Evolutionary conservation across 306 rosid species (phyloP).

Genomic region (Vigna angularis): DNA sequence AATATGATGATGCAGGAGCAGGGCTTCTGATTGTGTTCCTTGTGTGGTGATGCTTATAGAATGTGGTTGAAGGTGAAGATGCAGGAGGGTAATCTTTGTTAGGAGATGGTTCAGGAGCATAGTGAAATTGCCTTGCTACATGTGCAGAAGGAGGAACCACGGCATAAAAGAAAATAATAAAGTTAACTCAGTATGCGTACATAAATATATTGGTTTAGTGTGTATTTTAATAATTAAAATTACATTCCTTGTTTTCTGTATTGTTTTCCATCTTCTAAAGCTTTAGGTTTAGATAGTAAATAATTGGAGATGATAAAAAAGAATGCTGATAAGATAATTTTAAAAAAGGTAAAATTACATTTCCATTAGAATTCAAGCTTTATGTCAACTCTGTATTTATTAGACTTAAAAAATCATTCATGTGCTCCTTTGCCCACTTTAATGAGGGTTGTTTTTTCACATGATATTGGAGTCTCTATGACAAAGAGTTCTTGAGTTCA

Average conservation of each 20-base stretch:
- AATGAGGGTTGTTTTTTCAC: no score
- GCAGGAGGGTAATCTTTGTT: slow-evolving; percentile 57
- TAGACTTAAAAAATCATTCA: no score
- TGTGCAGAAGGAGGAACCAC: slow-evolving; percentile 71
- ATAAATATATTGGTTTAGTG: not conserved
- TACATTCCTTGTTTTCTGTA: not conserved
- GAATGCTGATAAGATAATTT: slow-evolving; percentile 15
- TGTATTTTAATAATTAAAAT: not conserved
- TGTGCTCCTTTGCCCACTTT: no score
- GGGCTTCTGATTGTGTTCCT: slow-evolving; percentile 62
- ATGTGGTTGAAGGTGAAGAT: slow-evolving; percentile 61
- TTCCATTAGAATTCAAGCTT: not conserved
- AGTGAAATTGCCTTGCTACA: slow-evolving; percentile 45
- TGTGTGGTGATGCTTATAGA: slow-evolving; percentile 54
- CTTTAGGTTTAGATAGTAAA: slow-evolving; percentile 13
- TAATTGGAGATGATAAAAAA: slow-evolving; percentile 13
- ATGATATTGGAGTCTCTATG: no score
- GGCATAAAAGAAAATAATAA: slow-evolving; percentile 40
- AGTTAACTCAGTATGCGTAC: not conserved
- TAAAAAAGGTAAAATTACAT: slow-evolving; percentile 10
- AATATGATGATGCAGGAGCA: slow-evolving; percentile 67
- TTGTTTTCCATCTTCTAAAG: slow-evolving; percentile 6
- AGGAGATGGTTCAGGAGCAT: slow-evolving; percentile 63
- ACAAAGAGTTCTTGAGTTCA: no score
- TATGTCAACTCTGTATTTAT: no score